Conservation (phyloP, 768 basidiomycete species). For the Lactarius hatsudake region DNA sequence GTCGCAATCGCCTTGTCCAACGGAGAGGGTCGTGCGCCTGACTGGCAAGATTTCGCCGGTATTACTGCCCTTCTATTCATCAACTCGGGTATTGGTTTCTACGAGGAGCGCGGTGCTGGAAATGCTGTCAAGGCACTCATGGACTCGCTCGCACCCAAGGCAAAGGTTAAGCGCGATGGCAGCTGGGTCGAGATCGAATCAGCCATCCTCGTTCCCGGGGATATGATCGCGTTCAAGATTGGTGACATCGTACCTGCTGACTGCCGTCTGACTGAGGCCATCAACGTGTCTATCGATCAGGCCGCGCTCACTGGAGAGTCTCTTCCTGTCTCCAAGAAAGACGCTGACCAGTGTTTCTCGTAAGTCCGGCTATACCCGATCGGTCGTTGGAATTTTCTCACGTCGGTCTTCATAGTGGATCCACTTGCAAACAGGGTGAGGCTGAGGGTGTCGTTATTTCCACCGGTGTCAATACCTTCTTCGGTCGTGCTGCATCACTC, state of each 20-base stretch:
- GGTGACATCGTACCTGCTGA: constrained; percentile 98
- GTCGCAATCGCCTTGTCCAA: constrained; percentile 96
- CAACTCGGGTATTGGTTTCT: constrained; percentile 98
- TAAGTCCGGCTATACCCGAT: constrained; percentile 43
- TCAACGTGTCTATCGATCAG: constrained; percentile 98
- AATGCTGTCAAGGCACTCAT: constrained; percentile 99
- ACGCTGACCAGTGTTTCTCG: constrained; percentile 98
- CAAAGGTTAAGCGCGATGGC: constrained; percentile 85
- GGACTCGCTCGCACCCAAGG: constrained; percentile 99
- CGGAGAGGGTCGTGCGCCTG: constrained; percentile 80
- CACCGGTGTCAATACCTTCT: constrained; percentile 97
- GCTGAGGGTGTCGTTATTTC: constrained; percentile 99
- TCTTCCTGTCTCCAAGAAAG: constrained; percentile 88
- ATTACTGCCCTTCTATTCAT: constrained; percentile 87
- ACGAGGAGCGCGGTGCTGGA: constrained; percentile 95
- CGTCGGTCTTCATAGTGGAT: constrained; percentile 55
- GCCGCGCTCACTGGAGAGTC: constrained; percentile 98
- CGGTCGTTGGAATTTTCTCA: constrained; percentile 17
- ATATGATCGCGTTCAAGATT: constrained; percentile 97
- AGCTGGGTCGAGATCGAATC: constrained; percentile 91
- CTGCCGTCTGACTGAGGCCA: constrained; percentile 92
- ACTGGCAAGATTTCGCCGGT: constrained; percentile 98
- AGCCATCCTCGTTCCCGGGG: constrained; percentile 86
- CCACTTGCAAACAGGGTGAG: constrained; percentile 98
- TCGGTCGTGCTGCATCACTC: constrained; percentile 96